Base-by-base conservation (phyloP, 495 filamentous ascomycete genomes). In the Darksidea phi region DNA sequence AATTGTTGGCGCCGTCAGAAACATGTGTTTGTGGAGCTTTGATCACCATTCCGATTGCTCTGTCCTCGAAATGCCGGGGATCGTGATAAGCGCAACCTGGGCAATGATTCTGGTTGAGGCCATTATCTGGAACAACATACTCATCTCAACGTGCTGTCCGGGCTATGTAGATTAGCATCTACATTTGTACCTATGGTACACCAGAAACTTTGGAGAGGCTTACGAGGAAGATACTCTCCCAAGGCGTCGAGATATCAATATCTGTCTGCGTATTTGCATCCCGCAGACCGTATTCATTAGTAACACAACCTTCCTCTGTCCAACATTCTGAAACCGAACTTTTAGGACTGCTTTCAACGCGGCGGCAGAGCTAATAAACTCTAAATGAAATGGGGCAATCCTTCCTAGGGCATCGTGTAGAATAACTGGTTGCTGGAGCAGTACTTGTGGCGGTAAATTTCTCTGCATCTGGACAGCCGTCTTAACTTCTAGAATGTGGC, bases 371-470 rank as follows among this genome's bases (percentile, higher is more conserved):
- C 13, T 37, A 28, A 54, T 54, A 28, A 54, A 54, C 20, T 54
- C 50, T n/a, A 54, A 28, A 12, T 54, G 50, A 18, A 54, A 54
- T 37, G 50, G 50, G 12, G 50, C 24, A 21, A 41, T 32, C 12
- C 25, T 26, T 26, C 50, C 50, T 12, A 32, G 15, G 34, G 50
- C 50, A 54, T 54, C 50, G 25, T 36, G 50, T 6, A 54, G 34
- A 11, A 36, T 36, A 28, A 54, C 50, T 12, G 34, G 50, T 10
- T 36, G 50, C 34, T 54, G 50, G 13, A 32, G 34, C 1, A 36
- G 25, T 12, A 54, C 50, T 13, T 54, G 50, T 12, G 50, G 50
- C 17, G 50, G 50, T 37, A 41, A 6, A 17, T 15, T 17, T 54
- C 18, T 15, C 32, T 54, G 50, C 21, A 41, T 20, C 34, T 41